A percentile compares a stretch with the other conserved stretches of the same genome.
These are phyloP conservation scores for Flaveria robusta DNA, from an alignment of 129 eudicot genomes.

Conservation along the genomic window DNA sequence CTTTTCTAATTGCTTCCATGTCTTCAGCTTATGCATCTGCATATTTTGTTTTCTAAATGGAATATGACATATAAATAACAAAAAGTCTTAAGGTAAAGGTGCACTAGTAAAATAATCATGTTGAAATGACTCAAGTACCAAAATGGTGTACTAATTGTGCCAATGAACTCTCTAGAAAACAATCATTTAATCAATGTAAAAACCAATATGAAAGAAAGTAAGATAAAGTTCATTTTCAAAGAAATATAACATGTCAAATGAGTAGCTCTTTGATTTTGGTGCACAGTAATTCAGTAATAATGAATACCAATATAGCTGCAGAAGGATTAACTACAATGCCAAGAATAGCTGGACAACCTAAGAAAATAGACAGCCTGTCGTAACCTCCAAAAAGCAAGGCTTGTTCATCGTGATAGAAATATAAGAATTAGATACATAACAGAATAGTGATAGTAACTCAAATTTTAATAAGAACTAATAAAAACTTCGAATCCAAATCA, in stretches of 20 bases:
- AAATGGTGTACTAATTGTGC: conserved; percentile 46
- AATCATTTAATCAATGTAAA: conserved; percentile 20
- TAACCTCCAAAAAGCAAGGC: conserved; percentile 88
- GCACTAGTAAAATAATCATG: too few relatives aligned
- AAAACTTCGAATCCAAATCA: too few relatives aligned
- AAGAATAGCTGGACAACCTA: conserved; percentile 75
- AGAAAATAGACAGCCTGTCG: conserved; percentile 67
- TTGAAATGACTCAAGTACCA: too few relatives aligned
- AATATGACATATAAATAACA: too few relatives aligned
- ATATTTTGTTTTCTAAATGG: too few relatives aligned
- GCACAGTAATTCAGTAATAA: conserved; percentile 78
- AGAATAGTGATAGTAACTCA: too few relatives aligned
- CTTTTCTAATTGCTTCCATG: too few relatives aligned
- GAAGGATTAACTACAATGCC: conserved; percentile 84
- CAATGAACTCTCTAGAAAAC: conserved; percentile 54
- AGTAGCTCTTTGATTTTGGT: conserved; percentile 90
- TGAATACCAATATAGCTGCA: conserved; percentile 79
- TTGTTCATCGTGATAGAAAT: conserved; percentile 31
- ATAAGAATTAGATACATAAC: background rate
- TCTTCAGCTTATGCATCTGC: too few relatives aligned
- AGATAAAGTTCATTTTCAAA: background rate
- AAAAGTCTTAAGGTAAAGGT: too few relatives aligned
- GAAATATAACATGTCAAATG: background rate
- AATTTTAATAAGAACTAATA: too few relatives aligned
- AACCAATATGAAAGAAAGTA: conserved; percentile 13